Evolutionary conservation across 768 basidiomycete species (phyloP).

Genomic region (Leccinum uliginosum): DNA sequence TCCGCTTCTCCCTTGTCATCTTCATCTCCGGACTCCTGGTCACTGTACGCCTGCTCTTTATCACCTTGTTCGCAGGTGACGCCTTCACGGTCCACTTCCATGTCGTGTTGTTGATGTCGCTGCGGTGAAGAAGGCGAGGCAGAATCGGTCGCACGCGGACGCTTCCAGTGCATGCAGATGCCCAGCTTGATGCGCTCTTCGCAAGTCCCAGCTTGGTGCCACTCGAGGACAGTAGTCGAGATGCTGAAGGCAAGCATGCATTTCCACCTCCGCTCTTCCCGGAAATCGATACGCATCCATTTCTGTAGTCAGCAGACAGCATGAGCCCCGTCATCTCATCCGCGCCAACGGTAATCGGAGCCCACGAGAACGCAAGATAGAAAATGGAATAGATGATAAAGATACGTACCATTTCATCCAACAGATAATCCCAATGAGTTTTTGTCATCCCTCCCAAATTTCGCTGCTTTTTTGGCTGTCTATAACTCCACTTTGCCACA

Average conservation of each 20-base stretch:
- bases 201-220: constrained; percentile 69
- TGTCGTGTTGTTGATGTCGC: constrained; percentile 28
- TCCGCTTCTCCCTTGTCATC: constrained; percentile 59
- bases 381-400: neutral
- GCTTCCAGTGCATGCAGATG: constrained; percentile 64
- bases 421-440: constrained; percentile 91
- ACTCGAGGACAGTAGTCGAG: constrained; percentile 78
- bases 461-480: constrained; percentile 93
- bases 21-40: constrained; percentile 48
- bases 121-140: constrained; percentile 21
- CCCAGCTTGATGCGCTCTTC: constrained; percentile 64
- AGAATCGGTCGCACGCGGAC: constrained; percentile 33
- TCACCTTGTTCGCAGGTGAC: constrained; percentile 17
- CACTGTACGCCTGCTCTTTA: constrained; percentile 23
- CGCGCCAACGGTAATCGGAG: neutral
- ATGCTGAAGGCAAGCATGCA: constrained; percentile 77
- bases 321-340: constrained; percentile 7
- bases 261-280: constrained; percentile 94
- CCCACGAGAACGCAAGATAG: neutral
- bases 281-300: constrained; percentile 96
- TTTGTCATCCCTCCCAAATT: constrained; percentile 71
- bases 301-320: constrained; percentile 46
- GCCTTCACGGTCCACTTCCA: constrained; percentile 29
- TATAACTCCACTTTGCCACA: constrained; percentile 80
- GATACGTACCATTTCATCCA: constrained; percentile 88